Base-by-base conservation (phyloP, 78 protist species). In the Dictyostelium brefeldianum region DNA sequence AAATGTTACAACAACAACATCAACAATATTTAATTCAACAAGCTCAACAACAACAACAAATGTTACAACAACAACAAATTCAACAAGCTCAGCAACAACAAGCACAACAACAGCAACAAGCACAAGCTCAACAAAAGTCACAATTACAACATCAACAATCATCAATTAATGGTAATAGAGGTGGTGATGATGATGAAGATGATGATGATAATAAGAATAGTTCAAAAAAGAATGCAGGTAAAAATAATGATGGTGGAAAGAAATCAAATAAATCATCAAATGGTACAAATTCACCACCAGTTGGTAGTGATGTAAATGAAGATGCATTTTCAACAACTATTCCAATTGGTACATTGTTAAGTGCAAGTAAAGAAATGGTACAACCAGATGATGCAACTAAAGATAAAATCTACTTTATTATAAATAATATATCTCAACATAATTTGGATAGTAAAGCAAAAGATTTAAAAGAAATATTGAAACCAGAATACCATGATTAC, bases 381-480 rank as follows among this genome's bases (percentile, higher is more conserved):
- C 75, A 87, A 77, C 93, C 95, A 11, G 75, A 94, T 8, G 98
- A 89, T 18, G 69, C 27, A 17, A 31, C 92, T 17, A 90, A 81
- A 29, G 99, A 99, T 91, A 85, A 85, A 81, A 89, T 98, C 67
- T 82, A 82, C 75, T 98, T 99, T 85, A 82, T 98, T 29, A 65
- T 98, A 94, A 98, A 98, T 97, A 99, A 99, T 81, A 59, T 98
- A n/a, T 43, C 97, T 6, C 12, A 2, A 59, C n/a, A 64, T 41
- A 98, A 97, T 53, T 15, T 97, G 31, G 95, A 82, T 31, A 51
- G 31, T 48, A 96, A 95, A 51, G 95, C 82, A 4, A 62, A 59
- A 25, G 98, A 98, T 51, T 29, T 97, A 29, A 69, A 41, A 47
- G 96, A 80, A 4, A 14, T 94, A 20, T 29, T 98, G 41, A 31